Evolutionary conservation across 1,284 basidiomycete species (phyloP).

Genomic region (Amylostereum chailletii): DNA sequence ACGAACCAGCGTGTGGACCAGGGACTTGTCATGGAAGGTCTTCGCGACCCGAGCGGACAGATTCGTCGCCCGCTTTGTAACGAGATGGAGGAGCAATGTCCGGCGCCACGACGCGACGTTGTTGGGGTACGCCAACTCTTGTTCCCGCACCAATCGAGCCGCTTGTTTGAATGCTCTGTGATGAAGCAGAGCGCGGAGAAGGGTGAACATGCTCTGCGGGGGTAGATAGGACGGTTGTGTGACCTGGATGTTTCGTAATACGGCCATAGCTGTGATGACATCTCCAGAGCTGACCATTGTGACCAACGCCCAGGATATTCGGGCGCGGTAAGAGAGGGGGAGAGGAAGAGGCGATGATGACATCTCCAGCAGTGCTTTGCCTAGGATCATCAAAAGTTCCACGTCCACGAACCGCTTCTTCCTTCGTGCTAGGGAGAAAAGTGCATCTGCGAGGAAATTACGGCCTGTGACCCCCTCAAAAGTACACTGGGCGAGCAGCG

Average conservation of each 20-base stretch:
- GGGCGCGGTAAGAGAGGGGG: conserved; percentile 18
- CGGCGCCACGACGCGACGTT: conserved; percentile 4
- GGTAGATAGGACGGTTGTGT: conserved; percentile 27
- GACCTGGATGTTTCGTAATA: conserved; percentile 23
- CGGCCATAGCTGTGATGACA: conserved; percentile 19
- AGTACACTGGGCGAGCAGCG: conserved; percentile 3
- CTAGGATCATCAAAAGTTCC: conserved; percentile 20
- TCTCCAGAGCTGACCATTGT: conserved; percentile 26
- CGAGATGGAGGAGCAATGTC: conserved; percentile 4
- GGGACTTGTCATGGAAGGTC: background rate
- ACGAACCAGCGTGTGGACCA: conserved; percentile 3
- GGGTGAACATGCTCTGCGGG: conserved; percentile 20
- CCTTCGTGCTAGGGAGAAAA: conserved; percentile 7
- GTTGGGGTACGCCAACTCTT: conserved; percentile 3
- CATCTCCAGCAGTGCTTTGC: conserved; percentile 22
- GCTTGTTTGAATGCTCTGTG: conserved; percentile 22
- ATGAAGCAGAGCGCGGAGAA: conserved; percentile 24
- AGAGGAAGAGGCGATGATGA: conserved; percentile 13
- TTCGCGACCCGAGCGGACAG: background rate
- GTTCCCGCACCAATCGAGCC: conserved; percentile 13
- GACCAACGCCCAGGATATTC: conserved; percentile 28
- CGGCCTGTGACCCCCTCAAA: conserved; percentile 3
- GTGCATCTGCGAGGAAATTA: conserved; percentile 4
- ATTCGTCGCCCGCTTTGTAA: conserved; percentile 1
- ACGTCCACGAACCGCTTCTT: conserved; percentile 18